Base-by-base conservation (phyloP, 345 rosid genomes). In the Microthlaspi erraticum region DNA sequence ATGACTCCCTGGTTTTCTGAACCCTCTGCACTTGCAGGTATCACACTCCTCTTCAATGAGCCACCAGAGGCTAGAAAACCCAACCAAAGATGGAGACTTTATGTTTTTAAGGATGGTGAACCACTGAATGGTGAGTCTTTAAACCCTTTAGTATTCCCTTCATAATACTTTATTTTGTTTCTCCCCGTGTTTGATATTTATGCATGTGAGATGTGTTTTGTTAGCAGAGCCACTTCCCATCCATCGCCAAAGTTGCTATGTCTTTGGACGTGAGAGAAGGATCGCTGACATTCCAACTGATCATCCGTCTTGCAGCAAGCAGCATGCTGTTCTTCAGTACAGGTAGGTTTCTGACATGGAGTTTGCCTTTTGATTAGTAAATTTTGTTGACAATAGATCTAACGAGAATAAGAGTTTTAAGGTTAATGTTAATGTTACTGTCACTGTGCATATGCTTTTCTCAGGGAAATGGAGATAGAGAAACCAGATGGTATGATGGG, bases 241-340 rank as follows among this genome's bases (percentile, higher is more conserved):
- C 70, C 98, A 94, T 79, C 96, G 98, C 51, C 98, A 94, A 75
- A 92, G 89, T 70, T 92, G 96, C 80, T 94, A 92, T 73, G 98
- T 94, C 69, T 94, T 89, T 53, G 97, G 98, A 67, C 83, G 99
- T 73, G 99, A 92, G 79, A 87, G 98, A 77, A 90, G 93, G 72
- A 83, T 89, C 13, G 97, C 97, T 2, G 99, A 94, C 63, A 53
- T 94, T 69, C 98, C 99, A 11, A 94, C 98, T 0, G 99, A 94
- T 71, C 99, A 94, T 66, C 99, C 99, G 51, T 94, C 99, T 45
- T 92, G 97, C 80, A 94, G 99, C 98, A 94, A 94, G 79, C 98
- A 94, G 58, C 99, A 94, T 82, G 98, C 99, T 41, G 91, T 94
- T 66, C 83, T 94, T 71, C 97, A 91, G 67, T 94, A 80, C 75